A percentile compares a stretch with the other conserved stretches of the same genome.
phyloP scores from a whole-genome alignment of 495 filamentous ascomycete genomes.

The Lichina pygmaea region DNA sequence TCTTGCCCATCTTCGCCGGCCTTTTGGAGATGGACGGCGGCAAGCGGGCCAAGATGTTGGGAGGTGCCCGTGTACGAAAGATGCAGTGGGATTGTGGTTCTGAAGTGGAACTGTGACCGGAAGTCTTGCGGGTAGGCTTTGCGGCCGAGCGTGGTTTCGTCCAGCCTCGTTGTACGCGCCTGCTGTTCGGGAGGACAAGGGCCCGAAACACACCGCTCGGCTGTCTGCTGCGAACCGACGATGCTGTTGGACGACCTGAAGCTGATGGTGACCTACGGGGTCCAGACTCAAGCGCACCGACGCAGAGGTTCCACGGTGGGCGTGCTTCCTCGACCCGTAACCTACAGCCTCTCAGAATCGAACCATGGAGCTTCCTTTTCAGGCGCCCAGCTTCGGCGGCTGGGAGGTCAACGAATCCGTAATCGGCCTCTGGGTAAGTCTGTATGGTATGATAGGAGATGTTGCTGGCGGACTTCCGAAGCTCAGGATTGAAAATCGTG shows the following conservation, averaged over 20 bases:
- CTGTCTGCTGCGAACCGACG: conserved; percentile 7
- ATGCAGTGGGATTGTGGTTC: conserved; percentile 52
- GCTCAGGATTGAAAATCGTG: conserved; percentile 35
- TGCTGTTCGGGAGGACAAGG: conserved; percentile 37
- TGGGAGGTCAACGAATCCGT: conserved; percentile 72
- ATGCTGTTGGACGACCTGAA: too few species aligned
- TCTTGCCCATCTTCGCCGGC: conserved; percentile 21
- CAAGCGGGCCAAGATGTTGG: conserved; percentile 17
- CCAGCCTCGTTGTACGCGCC: conserved; percentile 81
- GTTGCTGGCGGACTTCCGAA: conserved; percentile 40
- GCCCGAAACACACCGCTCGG: conserved; percentile 38
- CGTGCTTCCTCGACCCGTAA: conserved; percentile 58
- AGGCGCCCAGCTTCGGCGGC: conserved; percentile 59
- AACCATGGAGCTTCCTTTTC: conserved; percentile 78
- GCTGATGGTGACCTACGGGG: too few species aligned
- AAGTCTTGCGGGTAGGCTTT: conserved; percentile 13
- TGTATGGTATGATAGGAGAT: conserved; percentile 63
- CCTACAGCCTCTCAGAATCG: conserved; percentile 61
- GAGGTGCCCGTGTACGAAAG: conserved; percentile 56
- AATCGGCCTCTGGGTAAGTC: conserved; percentile 69
- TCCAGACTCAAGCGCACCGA: background rate
- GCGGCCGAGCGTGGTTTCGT: conserved; percentile 23
- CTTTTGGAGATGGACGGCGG: conserved; percentile 2
- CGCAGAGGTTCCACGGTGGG: conserved; percentile 10
- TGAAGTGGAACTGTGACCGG: conserved; percentile 30